phyloP scores from a whole-genome alignment of 331 rosid species.

The Pyracantha coccinea region DNA sequence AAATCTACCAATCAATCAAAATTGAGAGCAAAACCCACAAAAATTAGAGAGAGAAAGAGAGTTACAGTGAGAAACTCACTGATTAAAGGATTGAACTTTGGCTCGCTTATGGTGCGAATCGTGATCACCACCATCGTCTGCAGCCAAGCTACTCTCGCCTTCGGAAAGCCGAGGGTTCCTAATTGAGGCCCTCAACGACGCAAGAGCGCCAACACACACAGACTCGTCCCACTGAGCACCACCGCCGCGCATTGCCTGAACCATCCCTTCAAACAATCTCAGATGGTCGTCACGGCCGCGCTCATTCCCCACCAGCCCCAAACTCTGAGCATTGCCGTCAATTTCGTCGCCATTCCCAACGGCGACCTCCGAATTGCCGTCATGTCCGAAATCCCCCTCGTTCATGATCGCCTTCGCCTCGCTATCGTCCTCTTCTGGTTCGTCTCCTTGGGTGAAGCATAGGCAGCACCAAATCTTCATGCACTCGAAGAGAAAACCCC shows the following conservation, averaged over 20 bases:
- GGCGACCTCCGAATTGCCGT: conserved; percentile 18
- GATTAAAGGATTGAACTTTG: conserved; percentile 47
- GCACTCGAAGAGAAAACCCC: conserved; percentile 31
- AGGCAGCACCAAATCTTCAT: conserved; percentile 79
- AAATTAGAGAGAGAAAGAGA: background rate
- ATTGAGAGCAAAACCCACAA: background rate
- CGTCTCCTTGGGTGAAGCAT: conserved; percentile 61
- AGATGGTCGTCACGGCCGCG: conserved; percentile 16
- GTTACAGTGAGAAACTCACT: conserved; percentile 44
- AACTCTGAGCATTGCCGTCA: conserved; percentile 5
- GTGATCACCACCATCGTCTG: conserved; percentile 36
- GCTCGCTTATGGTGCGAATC: conserved; percentile 75
- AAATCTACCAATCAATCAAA: background rate
- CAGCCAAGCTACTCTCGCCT: conserved; percentile 67
- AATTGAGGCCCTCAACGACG: conserved; percentile 25
- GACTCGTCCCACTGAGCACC: conserved; percentile 29
- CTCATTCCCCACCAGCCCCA: conserved; percentile 9
- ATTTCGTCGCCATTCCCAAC: conserved; percentile 28
- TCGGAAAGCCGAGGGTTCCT: conserved; percentile 23
- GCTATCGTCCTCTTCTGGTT: conserved; percentile 25
- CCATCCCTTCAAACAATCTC: conserved; percentile 36
- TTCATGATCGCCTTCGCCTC: conserved; percentile 17
- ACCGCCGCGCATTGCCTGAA: conserved; percentile 24
- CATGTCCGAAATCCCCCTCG: conserved; percentile 32
- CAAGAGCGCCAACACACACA: conserved; percentile 16